Conservation (phyloP, 139 green algal genomes). For the Micromonas pusilla region DNA sequence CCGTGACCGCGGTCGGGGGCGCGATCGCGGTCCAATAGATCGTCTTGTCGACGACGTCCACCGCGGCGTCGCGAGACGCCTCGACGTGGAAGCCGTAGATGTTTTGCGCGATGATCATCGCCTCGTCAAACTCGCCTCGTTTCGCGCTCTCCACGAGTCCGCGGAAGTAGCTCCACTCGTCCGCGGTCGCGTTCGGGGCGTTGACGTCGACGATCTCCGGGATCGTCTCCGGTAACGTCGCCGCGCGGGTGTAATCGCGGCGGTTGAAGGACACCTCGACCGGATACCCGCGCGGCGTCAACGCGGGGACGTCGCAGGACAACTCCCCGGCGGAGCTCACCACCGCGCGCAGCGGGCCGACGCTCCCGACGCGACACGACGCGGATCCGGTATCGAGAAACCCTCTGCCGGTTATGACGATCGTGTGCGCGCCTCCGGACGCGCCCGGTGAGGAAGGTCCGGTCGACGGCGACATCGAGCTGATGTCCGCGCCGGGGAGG, state of each 20-base stretch:
- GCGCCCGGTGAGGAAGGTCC: not conserved
- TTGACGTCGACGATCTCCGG: no score
- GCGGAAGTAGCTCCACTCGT: no score
- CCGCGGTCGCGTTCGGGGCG: no score
- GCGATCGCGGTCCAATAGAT: no score
- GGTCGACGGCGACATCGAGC: not conserved
- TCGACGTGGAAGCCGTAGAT: no score
- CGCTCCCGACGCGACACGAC: not conserved
- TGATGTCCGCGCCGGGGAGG: no score
- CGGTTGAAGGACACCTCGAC: not conserved
- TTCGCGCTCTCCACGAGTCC: no score
- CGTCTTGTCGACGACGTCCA: not conserved
- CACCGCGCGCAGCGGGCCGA: not conserved
- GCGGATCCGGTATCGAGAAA: not conserved
- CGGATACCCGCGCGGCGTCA: not conserved
- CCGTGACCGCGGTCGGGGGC: not conserved
- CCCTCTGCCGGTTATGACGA: not conserved
- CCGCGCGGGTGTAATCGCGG: not conserved
- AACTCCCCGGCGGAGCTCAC: not conserved
- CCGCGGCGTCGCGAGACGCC: not conserved
- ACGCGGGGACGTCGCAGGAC: not conserved
- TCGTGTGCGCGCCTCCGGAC: no score
- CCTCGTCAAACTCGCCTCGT: no score
- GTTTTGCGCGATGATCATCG: no score
- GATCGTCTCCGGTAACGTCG: no score